phyloP scores from a whole-genome alignment of 129 eudicot species.

The Flaveria sonorensis region DNA sequence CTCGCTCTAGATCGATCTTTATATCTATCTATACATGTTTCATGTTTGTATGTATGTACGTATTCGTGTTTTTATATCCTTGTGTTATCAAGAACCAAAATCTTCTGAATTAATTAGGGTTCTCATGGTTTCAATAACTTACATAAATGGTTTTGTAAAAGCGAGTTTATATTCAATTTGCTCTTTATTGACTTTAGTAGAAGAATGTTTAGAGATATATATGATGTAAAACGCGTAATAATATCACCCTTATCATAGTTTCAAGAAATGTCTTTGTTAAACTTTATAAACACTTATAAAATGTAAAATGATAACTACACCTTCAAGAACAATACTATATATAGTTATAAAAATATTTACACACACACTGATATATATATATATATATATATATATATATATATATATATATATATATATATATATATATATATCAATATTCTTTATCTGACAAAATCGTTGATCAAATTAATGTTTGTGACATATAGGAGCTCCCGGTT shows the following conservation, averaged over 20 bases:
- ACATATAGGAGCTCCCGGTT: constrained; percentile 74
- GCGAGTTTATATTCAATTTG: too few species aligned
- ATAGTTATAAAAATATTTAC: too few species aligned
- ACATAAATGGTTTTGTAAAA: too few species aligned
- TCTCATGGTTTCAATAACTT: too few species aligned
- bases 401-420: background rate
- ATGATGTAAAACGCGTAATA: background rate
- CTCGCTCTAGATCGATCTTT: constrained; percentile 10
- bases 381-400: background rate
- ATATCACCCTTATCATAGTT: background rate
- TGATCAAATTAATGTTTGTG: constrained; percentile 12
- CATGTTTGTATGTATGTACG: background rate
- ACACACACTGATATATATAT: too few species aligned
- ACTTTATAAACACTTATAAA: too few species aligned
- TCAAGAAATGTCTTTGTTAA: background rate
- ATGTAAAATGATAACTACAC: background rate
- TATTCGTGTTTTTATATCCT: too few species aligned
- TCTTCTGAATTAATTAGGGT: too few species aligned
- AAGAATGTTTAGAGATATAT: too few species aligned
- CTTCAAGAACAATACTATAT: background rate
- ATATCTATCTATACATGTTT: background rate
- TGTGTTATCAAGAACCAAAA: too few species aligned
- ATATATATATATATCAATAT: background rate
- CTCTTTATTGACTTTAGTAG: too few species aligned
- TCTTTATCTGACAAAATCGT: background rate